Base-by-base conservation (phyloP, 768 basidiomycete genomes). In the Russula sp. region DNA sequence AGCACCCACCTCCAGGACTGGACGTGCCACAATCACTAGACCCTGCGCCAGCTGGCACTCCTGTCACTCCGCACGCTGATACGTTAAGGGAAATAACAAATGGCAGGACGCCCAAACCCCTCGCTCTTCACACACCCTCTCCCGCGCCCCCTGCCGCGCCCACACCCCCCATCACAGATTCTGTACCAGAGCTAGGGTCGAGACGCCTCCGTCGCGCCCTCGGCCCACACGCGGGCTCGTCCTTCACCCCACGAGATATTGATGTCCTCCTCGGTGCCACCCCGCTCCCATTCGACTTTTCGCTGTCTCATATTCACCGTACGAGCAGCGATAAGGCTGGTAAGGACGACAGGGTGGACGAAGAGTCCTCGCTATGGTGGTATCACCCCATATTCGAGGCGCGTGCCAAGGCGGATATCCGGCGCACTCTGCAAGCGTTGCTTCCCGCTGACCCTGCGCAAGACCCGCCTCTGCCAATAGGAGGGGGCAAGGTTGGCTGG, bases 391-490 rank as follows among this genome's bases (percentile, higher is more conserved):
- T 40, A 27, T 60, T 60, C 53, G 58, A 64, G 27, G 63, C 54
- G 16, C 58, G 58, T 4, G 63, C 48, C 48, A 64, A 64, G 63
- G 63, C 58, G 18, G 58, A 64, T 27, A 60, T 64, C 39, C 54
- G 42, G 4, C 63, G 58, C n/a, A 60, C 63, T 3, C 48, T 64
- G 27, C 40, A 34, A 18, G 39, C 20, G 7, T 22, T 60, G 14
- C 63, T 64, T 56, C 63, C 63, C 18, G 40, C 48, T 32, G 63
- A 64, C 6, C 48, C 58, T 18, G 54, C 47, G 1, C 47, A 45
- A 44, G 63, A 59, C 14, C 58, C 58, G 3, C 57, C 58, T 1
- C 34, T 18, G 2, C 39, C 54, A 51, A 16, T 57, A 8, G 44
- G 50, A n/a, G 37, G 16, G n/a, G 56, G 14, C 2, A 16, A 14